These are phyloP conservation scores for Coemansia sp. DNA, from an alignment of 192 early-diverging fungal genomes.

Conservation along the genomic window DNA sequence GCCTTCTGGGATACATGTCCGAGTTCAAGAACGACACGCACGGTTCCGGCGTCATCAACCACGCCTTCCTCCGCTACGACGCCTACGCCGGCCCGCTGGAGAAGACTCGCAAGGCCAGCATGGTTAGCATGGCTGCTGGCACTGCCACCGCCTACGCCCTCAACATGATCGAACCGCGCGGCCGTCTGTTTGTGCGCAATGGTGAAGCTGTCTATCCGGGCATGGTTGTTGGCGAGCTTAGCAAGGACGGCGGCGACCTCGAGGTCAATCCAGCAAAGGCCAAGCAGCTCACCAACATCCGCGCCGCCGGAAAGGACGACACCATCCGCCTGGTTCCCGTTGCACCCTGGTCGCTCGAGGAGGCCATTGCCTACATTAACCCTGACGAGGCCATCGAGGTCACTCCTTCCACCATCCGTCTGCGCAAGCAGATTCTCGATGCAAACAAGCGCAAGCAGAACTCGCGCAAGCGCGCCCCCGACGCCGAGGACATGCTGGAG, in stretches of 20 bases:
- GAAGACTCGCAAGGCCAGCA: slow-evolving; percentile 71
- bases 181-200: slow-evolving; percentile 74
- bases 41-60: slow-evolving; percentile 79
- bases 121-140: slow-evolving; percentile 71
- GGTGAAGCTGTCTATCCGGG: slow-evolving; percentile 78
- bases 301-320: slow-evolving; percentile 78
- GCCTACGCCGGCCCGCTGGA: slow-evolving; percentile 73
- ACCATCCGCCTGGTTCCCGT: slow-evolving; percentile 69
- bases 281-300: slow-evolving; percentile 80
- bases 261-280: slow-evolving; percentile 84
- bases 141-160: slow-evolving; percentile 74
- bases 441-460: slow-evolving; percentile 62
- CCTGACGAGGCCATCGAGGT: slow-evolving; percentile 86
- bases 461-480: slow-evolving; percentile 52
- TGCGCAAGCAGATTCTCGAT: slow-evolving; percentile 76
- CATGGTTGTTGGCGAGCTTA: slow-evolving; percentile 86
- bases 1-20: slow-evolving; percentile 78
- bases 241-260: slow-evolving; percentile 67
- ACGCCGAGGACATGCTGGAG: slow-evolving; percentile 40
- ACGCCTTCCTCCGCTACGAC: slow-evolving; percentile 71
- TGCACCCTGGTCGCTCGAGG: slow-evolving; percentile 67
- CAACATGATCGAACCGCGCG: slow-evolving; percentile 72
- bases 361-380: slow-evolving; percentile 73
- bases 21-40: slow-evolving; percentile 90
- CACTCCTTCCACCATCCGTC: slow-evolving; percentile 70